Percentiles rank a stretch among this genome's conserved stretches.
phyloP scores from a whole-genome alignment of 2,329 filamentous ascomycete genomes.

The Scedosporium minutisporum region DNA sequence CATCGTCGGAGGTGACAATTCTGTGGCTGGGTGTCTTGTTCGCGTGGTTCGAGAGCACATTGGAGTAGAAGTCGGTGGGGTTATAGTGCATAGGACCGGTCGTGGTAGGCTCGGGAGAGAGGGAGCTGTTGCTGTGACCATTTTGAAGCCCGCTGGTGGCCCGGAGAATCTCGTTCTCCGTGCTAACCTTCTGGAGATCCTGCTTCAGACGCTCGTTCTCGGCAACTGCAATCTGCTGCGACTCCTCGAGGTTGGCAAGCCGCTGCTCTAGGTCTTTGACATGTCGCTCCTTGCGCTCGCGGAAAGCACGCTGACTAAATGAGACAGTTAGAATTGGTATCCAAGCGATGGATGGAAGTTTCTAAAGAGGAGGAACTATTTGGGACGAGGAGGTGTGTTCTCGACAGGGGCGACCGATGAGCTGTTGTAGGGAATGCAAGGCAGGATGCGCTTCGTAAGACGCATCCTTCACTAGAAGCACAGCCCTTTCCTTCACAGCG shows the following conservation, averaged over 20 bases:
- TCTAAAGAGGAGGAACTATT: constrained; percentile 6
- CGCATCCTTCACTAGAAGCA: too few relatives aligned
- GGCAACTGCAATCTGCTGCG: constrained; percentile 59
- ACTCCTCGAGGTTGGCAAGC: constrained; percentile 65
- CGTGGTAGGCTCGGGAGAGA: constrained; percentile 37
- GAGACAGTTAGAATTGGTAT: not conserved
- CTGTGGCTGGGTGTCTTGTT: constrained; percentile 59
- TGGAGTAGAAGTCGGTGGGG: constrained; percentile 62
- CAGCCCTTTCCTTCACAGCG: too few relatives aligned
- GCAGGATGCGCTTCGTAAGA: too few relatives aligned
- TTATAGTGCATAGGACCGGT: constrained; percentile 63
- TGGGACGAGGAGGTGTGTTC: not conserved
- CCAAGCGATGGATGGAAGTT: constrained; percentile 6
- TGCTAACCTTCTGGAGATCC: constrained; percentile 72
- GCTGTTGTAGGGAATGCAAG: too few relatives aligned
- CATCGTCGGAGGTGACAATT: constrained; percentile 55
- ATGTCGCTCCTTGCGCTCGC: constrained; percentile 89
- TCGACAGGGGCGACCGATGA: too few relatives aligned
- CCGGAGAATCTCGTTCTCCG: constrained; percentile 86
- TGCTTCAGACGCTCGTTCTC: constrained; percentile 84
- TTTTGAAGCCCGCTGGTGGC: constrained; percentile 50
- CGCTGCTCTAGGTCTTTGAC: constrained; percentile 84
- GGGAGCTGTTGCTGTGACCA: constrained; percentile 19
- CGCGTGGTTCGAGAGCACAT: constrained; percentile 49
- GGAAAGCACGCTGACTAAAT: constrained; percentile 81